Base-by-base conservation (phyloP, 306 rosid species). In the Arachis stenosperma region DNA sequence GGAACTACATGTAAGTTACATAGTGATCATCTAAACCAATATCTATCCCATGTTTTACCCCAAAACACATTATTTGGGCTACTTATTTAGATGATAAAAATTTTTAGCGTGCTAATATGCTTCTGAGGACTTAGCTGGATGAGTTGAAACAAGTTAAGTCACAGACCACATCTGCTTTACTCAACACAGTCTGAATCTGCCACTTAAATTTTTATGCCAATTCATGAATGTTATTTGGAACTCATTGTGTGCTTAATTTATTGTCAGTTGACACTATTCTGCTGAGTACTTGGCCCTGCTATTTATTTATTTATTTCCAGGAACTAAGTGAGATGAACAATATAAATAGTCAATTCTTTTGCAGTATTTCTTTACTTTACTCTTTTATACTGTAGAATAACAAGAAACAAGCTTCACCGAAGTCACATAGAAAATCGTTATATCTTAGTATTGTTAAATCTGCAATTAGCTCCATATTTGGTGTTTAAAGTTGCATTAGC, bases 21-120 rank as follows among this genome's bases (percentile, higher is more conserved):
- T 22, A 22, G 27, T 33, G 37, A 33, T 33, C 37, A 33, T 33
- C 37, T 33, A 4, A 2, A 4, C 4, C 4, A 33, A 2, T 33
- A 2, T 33, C 37, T 33, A 1, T 4, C 4, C 37, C 37, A 33
- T 33, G 2, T 33, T 33, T 33, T 33, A 33, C 37, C 37, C 37
- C 37, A 4, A 33, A 33, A 33, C 37, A 33, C 37, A 33, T 33
- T 33, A 56, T 70, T 67, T 30, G 61, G 61, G 69, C 48, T 22
- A 54, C 36, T 42, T 69, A 17, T 53, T 76, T n/a, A 67, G 75
- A 58, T 43, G 54, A 17, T 71, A 33, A 77, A 46, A 67, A 33
- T 51, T 72, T 60, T 53, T n/a, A 14, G 77, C 41, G 9, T 62
- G 68, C 47, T 30, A 59, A 69, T 70, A 67, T 64, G 46, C 74